Evolutionary conservation across 1,284 basidiomycete species (phyloP).

Genomic region (Cryptococcus amylolentus): DNA sequence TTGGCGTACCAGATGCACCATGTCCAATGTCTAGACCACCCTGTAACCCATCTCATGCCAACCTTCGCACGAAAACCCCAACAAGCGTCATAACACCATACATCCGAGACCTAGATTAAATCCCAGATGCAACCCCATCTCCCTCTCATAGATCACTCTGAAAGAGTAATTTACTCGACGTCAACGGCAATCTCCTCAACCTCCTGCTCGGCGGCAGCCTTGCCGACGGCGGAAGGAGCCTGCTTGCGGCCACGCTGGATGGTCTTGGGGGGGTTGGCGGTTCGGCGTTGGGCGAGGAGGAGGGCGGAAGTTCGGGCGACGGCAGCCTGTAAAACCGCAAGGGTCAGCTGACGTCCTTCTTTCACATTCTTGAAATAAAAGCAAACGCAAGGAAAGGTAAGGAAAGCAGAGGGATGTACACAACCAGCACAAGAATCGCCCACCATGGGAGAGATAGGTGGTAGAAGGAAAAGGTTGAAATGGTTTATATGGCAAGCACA

Average conservation of each 20-base stretch:
- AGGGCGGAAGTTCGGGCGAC: conserved; percentile 78
- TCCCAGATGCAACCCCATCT: not conserved
- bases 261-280: conserved; percentile 60
- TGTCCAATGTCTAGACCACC: not conserved
- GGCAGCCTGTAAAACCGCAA: conserved; percentile 57
- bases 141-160: conserved; percentile 1
- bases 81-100: not conserved
- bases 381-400: conserved; percentile 4
- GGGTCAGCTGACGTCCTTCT: conserved; percentile 9
- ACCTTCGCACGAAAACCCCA: not conserved
- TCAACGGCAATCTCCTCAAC: conserved; percentile 43
- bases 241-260: conserved; percentile 72
- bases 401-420: conserved; percentile 7
- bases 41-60: not conserved
- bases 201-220: conserved; percentile 4
- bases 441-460: conserved; percentile 14
- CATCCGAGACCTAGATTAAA: not conserved
- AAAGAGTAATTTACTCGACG: conserved; percentile 39
- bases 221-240: conserved; percentile 65
- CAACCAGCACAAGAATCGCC: conserved; percentile 21
- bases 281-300: conserved; percentile 65
- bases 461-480: conserved; percentile 20
- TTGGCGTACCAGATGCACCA: not conserved
- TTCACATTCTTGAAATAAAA: not conserved
- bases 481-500: conserved; percentile 35